Conservation (phyloP, 495 filamentous ascomycete genomes). For the Collariella sp. region DNA sequence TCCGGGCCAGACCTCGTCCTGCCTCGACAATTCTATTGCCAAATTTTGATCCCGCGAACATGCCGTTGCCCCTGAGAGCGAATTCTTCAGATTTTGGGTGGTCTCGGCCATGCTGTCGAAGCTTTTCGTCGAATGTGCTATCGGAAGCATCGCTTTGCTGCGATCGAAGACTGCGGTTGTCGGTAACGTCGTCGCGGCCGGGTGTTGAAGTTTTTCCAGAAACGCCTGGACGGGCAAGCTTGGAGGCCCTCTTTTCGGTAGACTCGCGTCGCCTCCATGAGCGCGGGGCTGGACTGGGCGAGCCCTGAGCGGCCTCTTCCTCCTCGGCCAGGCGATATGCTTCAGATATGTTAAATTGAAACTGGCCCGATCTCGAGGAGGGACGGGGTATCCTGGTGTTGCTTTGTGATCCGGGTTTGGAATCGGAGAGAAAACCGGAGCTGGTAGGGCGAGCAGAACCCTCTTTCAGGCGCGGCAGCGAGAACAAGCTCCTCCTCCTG, state of each 20-base stretch:
- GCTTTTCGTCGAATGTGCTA: slow-evolving; percentile 25
- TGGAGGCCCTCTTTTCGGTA: slow-evolving; percentile 17
- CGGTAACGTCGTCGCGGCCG: slow-evolving; percentile 12
- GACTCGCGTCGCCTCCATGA: slow-evolving; percentile 27
- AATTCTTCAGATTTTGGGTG: slow-evolving; percentile 15
- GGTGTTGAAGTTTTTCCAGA: not conserved
- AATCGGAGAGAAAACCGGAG: slow-evolving; percentile 13
- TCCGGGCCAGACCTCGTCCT: slow-evolving; percentile 26
- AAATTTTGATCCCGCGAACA: slow-evolving; percentile 26
- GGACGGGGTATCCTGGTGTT: slow-evolving; percentile 36
- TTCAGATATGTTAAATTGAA: slow-evolving; percentile 32
- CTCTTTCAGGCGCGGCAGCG: slow-evolving; percentile 16
- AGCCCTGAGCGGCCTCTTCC: slow-evolving; percentile 34
- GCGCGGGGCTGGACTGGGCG: slow-evolving; percentile 42
- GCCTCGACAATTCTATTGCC: slow-evolving; percentile 29
- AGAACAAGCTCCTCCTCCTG: slow-evolving; percentile 16
- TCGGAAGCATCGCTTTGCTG: slow-evolving; percentile 21
- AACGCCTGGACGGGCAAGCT: not conserved
- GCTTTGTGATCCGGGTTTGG: slow-evolving; percentile 20
- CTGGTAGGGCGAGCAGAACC: slow-evolving; percentile 5
- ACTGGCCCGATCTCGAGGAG: slow-evolving; percentile 17
- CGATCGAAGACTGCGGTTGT: slow-evolving; percentile 5
- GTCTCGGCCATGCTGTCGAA: slow-evolving; percentile 17
- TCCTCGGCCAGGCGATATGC: slow-evolving; percentile 39
- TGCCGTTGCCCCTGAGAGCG: slow-evolving; percentile 21